Conservation (phyloP, 2,329 filamentous ascomycete species). For the Trichophyton schoenleinii region DNA sequence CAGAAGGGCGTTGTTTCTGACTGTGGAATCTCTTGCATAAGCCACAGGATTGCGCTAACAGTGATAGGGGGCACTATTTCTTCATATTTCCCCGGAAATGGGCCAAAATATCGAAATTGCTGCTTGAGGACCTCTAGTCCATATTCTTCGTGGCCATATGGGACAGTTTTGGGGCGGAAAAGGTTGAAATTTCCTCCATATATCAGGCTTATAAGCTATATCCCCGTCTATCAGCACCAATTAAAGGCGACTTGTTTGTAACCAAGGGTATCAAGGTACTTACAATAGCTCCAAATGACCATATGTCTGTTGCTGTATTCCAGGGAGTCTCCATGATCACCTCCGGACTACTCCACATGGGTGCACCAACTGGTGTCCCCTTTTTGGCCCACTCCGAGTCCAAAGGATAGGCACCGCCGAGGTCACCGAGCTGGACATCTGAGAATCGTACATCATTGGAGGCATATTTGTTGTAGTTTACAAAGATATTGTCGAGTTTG, state of each 20-base stretch:
- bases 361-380: slow-evolving; percentile 13
- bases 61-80: slow-evolving; percentile 13
- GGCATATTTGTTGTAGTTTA: slow-evolving; percentile 11
- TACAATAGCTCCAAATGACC: slow-evolving; percentile 18
- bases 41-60: slow-evolving; percentile 5
- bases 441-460: slow-evolving; percentile 12
- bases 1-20: slow-evolving; percentile 19
- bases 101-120: slow-evolving; percentile 8
- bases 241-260: background rate
- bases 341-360: slow-evolving; percentile 15
- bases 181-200: slow-evolving; percentile 9
- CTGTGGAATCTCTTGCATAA: slow-evolving; percentile 13
- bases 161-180: slow-evolving; percentile 6
- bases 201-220: slow-evolving; percentile 11
- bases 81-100: slow-evolving; percentile 12
- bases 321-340: slow-evolving; percentile 15
- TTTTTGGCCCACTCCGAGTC: slow-evolving; percentile 11
- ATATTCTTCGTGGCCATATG: slow-evolving; percentile 9
- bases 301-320: slow-evolving; percentile 20
- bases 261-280: background rate
- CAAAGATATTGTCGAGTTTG: slow-evolving; percentile 15
- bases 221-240: background rate
- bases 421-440: slow-evolving; percentile 13
- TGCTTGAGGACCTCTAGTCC: slow-evolving; percentile 6
- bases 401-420: slow-evolving; percentile 9